Base-by-base conservation (phyloP, 2,329 filamentous ascomycete genomes). In the Pseudogymnoascus sp. region DNA sequence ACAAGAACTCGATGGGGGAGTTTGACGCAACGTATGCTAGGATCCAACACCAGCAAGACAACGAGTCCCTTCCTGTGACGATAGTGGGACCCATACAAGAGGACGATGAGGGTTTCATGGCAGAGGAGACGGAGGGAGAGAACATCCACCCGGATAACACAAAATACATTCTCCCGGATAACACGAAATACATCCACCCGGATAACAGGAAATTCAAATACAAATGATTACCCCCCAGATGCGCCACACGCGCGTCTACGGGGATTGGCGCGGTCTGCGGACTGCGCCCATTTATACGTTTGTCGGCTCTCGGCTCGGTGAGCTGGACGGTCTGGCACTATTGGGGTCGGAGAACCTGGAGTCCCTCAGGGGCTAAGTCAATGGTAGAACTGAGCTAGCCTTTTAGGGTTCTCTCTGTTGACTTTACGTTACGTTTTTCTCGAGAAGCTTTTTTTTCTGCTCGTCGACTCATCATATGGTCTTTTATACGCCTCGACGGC, bases 251-350 rank as follows among this genome's bases (percentile, higher is more conserved):
- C 44, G 27, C 27, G 9, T 31, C 27, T 31, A 4, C 13, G 1
- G 27, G 27, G 27, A n/a, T 6, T 31, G 29, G 21, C 9, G 48
- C 29, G n/a, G 29, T 21, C 27, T 5, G n/a, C 27, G 13, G 27
- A 33, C 48, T 4, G 10, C 48, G 27, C 27, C 48, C 21, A 33
- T 51, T 7, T n/a, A 51, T 55, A 55, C 48, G 48, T 55, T 55
- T 33, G 48, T 33, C 5, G n/a, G 29, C 29, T 33, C 31, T 1
- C 48, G 1, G 27, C 48, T 55, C 4, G 5, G 5, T 13, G 48
- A 55, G 29, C 48, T 55, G 29, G n/a, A 33, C 4, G 48, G 17
- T n/a, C n/a, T 55, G 48, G n/a, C 48, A 10, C n/a, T 17, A 33
- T 55, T 55, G 5, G 33, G 48, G 48, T 55, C 29, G 1, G 7